phyloP scores from a whole-genome alignment of 495 filamentous ascomycete species.

The Clavariopsis aquatica region DNA sequence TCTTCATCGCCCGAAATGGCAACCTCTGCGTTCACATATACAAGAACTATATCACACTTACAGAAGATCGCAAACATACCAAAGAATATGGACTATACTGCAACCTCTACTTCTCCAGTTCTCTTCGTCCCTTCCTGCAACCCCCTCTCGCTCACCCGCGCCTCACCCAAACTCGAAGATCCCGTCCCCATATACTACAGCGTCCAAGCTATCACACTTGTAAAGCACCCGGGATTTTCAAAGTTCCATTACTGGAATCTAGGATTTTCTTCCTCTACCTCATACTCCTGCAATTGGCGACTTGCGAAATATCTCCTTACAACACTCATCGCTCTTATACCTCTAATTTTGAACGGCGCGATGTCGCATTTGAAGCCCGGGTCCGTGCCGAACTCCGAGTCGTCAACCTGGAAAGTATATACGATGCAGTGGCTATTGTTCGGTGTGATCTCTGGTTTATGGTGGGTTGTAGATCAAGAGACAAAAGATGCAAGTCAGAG shows the following conservation, averaged over 20 bases:
- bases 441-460: conserved; percentile 16
- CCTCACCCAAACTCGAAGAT: not conserved
- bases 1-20: no score
- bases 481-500: conserved; percentile 1
- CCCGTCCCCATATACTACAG: not conserved
- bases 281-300: not conserved
- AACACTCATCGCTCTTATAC: conserved; percentile 12
- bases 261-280: not conserved
- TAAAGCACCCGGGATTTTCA: not conserved
- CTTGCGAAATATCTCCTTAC: conserved; percentile 12
- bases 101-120: not conserved
- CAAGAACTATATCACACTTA: no score
- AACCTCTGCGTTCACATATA: no score
- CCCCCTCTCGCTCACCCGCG: not conserved
- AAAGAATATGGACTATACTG: not conserved
- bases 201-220: not conserved
- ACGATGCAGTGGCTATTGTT: conserved; percentile 22
- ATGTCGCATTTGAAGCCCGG: conserved; percentile 21
- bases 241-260: not conserved
- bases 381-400: not conserved
- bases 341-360: conserved; percentile 8
- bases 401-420: not conserved
- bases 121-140: conserved; percentile 20
- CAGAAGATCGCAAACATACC: no score
- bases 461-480: conserved; percentile 19